These are phyloP conservation scores for Curvularia verruculosa DNA, from an alignment of 2,329 filamentous ascomycete genomes.

Conservation along the genomic window DNA sequence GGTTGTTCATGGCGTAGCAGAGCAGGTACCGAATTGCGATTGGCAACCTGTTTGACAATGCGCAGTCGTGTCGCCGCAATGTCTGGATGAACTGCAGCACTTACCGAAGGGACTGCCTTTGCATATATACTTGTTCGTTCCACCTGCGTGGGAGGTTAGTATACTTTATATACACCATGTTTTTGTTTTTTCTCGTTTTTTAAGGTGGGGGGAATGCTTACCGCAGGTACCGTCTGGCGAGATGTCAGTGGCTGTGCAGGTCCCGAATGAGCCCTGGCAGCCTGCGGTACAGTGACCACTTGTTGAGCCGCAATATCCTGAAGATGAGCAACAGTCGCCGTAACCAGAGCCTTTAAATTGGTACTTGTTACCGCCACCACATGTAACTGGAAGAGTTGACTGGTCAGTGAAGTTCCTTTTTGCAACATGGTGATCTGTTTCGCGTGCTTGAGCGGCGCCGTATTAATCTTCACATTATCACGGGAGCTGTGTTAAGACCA, in stretches of 20 bases:
- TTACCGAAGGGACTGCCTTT: background rate
- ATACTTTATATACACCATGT: no score
- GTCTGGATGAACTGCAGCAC: background rate
- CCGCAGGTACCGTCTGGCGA: background rate
- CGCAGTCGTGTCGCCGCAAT: no score
- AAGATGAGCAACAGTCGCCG: background rate
- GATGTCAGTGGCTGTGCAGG: background rate
- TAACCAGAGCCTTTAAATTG: background rate
- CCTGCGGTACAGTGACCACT: background rate
- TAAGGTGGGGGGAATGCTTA: background rate
- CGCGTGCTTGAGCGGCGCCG: no score
- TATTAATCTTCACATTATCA: no score
- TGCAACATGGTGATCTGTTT: no score
- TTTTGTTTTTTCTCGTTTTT: no score
- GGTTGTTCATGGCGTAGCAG: background rate
- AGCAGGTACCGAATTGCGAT: background rate
- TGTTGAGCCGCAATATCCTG: background rate
- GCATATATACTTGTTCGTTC: background rate
- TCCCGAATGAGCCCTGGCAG: background rate
- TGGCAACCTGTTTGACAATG: background rate
- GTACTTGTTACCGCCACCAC: background rate
- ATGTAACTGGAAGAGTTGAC: no score
- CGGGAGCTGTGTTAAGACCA: no score
- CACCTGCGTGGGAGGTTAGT: background rate
- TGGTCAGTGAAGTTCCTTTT: no score